Evolutionary conservation across 352 stramenopile species (phyloP).

Genomic region (Phytopythium oedochilum): DNA sequence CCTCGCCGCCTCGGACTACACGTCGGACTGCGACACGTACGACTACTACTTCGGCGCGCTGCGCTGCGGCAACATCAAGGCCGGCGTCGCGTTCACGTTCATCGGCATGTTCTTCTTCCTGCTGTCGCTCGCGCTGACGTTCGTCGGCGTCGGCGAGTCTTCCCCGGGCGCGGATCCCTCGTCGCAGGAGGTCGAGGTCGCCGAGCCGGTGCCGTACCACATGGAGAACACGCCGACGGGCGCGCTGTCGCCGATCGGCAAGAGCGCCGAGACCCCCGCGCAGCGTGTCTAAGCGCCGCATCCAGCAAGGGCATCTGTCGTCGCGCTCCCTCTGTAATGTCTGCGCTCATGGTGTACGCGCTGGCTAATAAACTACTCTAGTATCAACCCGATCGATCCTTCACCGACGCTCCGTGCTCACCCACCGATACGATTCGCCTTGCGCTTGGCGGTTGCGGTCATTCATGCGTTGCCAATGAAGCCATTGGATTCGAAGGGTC

Average conservation of each 20-base stretch:
- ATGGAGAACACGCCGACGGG: constrained; percentile 24
- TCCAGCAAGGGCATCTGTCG: neutral
- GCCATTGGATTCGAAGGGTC: too few species aligned
- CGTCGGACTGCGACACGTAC: constrained; percentile 33
- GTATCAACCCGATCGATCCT: too few species aligned
- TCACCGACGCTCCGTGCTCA: too few species aligned
- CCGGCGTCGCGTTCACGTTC: constrained; percentile 50
- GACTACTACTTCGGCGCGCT: constrained; percentile 5
- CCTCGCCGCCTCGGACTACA: constrained; percentile 41
- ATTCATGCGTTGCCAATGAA: too few species aligned
- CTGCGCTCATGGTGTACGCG: neutral
- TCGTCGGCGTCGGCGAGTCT: constrained; percentile 13
- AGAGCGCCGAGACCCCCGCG: constrained; percentile 14
- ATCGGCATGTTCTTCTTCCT: constrained; percentile 42
- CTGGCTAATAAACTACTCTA: neutral
- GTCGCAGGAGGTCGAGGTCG: constrained; percentile 9
- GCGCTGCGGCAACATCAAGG: constrained; percentile 51
- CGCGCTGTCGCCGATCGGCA: constrained; percentile 27
- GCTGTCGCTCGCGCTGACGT: constrained; percentile 27
- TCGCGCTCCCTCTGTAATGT: neutral
- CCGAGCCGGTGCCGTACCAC: constrained; percentile 22
- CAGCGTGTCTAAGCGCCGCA: constrained; percentile 2
- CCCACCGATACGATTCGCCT: too few species aligned
- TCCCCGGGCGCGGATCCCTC: neutral
- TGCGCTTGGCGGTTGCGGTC: too few species aligned